phyloP scores from a whole-genome alignment of 768 basidiomycete species.

The Hygrophoropsis aurantiaca region DNA sequence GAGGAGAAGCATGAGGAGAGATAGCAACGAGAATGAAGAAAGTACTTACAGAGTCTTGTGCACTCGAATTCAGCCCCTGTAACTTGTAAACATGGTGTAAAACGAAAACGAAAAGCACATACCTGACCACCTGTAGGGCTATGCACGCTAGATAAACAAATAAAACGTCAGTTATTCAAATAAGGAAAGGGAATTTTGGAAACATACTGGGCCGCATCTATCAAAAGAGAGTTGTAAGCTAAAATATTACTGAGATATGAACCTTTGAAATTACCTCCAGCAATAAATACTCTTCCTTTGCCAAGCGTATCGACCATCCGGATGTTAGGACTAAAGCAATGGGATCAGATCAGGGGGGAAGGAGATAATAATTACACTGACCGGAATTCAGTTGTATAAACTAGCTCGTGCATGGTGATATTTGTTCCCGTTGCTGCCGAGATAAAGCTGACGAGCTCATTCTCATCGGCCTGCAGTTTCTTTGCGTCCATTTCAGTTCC shows the following conservation, averaged over 20 bases:
- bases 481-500: not conserved
- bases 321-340: constrained; percentile 9
- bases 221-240: not conserved
- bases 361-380: not conserved
- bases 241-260: not conserved
- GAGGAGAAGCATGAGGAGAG: not conserved
- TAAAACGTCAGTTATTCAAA: not conserved
- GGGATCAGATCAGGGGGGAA: not conserved
- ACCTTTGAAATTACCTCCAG: constrained; percentile 12
- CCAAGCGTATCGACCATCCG: constrained; percentile 12
- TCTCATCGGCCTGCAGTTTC: not conserved
- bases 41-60: constrained; percentile 16
- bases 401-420: constrained; percentile 2
- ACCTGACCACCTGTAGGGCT: constrained; percentile 13
- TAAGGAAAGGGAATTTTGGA: not conserved
- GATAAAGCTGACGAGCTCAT: constrained; percentile 1
- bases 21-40: not conserved
- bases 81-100: not conserved
- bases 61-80: constrained; percentile 15
- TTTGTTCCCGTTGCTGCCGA: not conserved
- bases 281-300: constrained; percentile 13
- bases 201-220: constrained; percentile 12
- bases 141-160: constrained; percentile 2
- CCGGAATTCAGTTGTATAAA: constrained; percentile 6
- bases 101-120: not conserved